These are phyloP conservation scores for Bodo saltans DNA, from an alignment of 78 protist genomes.

Conservation along the genomic window DNA sequence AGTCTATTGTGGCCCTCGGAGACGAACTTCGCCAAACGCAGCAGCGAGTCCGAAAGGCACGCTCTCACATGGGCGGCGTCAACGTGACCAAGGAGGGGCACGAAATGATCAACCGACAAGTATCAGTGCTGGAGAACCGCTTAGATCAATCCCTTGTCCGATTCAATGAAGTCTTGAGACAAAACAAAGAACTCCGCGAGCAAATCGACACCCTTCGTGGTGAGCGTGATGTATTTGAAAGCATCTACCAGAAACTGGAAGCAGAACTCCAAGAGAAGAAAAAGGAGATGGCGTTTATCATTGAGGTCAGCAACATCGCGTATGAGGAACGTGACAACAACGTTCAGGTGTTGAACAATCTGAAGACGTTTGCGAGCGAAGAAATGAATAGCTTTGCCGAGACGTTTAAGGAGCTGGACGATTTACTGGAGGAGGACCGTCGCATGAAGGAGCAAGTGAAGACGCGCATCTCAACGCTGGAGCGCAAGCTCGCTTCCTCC, in stretches of 20 bases:
- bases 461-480: background rate
- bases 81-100: slow-evolving; percentile 18
- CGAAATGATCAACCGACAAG: slow-evolving; percentile 31
- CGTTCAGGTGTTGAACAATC: background rate
- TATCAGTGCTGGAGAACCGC: slow-evolving; percentile 53
- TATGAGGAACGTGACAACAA: slow-evolving; percentile 59
- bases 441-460: slow-evolving; percentile 36
- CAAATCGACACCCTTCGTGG: slow-evolving; percentile 69
- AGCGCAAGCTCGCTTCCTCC: background rate
- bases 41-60: background rate
- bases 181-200: slow-evolving; percentile 63
- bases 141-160: slow-evolving; percentile 56
- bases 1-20: too few species aligned
- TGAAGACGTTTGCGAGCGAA: background rate
- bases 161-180: slow-evolving; percentile 64
- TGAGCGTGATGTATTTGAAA: slow-evolving; percentile 72
- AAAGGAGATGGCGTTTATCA: slow-evolving; percentile 48
- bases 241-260: slow-evolving; percentile 58
- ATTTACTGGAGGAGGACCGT: slow-evolving; percentile 39
- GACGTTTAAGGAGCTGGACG: slow-evolving; percentile 36
- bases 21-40: background rate
- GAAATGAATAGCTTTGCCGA: slow-evolving; percentile 8
- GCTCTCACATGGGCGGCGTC: slow-evolving; percentile 48
- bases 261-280: slow-evolving; percentile 46
- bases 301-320: slow-evolving; percentile 51